Evolutionary conservation across 2,329 filamentous ascomycete genomes (phyloP).

Genomic region (Neofusicoccum kwambonambiense): DNA sequence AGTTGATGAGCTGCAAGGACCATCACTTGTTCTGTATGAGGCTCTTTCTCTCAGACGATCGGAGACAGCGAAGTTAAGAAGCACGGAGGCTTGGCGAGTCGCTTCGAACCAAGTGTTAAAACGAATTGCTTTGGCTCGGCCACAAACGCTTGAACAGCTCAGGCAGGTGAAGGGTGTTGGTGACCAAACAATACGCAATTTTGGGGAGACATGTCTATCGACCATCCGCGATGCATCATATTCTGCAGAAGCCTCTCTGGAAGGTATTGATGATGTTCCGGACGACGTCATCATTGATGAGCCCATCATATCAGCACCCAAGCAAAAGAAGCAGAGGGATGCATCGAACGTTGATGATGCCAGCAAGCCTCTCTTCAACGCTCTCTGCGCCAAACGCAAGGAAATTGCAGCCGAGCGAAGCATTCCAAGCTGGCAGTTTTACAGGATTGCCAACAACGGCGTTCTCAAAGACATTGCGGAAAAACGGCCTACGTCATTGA

Average conservation of each 20-base stretch:
- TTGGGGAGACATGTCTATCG: background rate
- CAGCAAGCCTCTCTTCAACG: background rate
- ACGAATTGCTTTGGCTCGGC: background rate
- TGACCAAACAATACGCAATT: conserved; percentile 10
- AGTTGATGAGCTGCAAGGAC: background rate
- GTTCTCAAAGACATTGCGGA: conserved; percentile 28
- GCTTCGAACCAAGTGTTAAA: background rate
- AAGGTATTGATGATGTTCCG: background rate
- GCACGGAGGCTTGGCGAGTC: background rate
- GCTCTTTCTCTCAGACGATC: background rate
- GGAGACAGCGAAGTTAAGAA: background rate
- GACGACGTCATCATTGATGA: conserved; percentile 7
- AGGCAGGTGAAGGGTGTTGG: background rate
- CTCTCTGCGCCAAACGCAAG: conserved; percentile 19
- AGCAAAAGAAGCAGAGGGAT: background rate
- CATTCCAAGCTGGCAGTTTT: conserved; percentile 16
- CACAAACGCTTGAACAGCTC: conserved; percentile 20
- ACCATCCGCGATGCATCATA: background rate
- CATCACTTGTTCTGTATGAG: background rate
- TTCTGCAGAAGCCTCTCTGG: background rate
- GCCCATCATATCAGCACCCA: background rate
- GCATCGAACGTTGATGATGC: background rate
- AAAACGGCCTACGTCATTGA: conserved; percentile 24
- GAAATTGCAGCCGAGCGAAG: conserved; percentile 21
- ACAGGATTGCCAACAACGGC: conserved; percentile 24